A percentile compares a stretch with the other conserved stretches of the same genome.
phyloP scores from a whole-genome alignment of 768 basidiomycete genomes.

The Termitomyces eurrhizus region DNA sequence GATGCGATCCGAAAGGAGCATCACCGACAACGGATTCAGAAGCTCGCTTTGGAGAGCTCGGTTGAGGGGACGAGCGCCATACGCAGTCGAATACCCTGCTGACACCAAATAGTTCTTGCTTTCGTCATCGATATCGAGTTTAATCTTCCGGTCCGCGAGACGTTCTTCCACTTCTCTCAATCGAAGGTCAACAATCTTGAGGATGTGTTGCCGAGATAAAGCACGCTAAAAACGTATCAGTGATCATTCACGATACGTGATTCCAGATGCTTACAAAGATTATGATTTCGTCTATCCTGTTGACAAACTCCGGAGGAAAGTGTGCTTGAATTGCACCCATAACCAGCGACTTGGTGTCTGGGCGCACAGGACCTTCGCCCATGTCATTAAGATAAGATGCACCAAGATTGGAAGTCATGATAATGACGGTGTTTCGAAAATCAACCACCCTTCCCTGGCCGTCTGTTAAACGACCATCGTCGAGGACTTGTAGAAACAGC shows the following conservation, averaged over 20 bases:
- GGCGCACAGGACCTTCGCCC: slow-evolving; percentile 63
- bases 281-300: slow-evolving; percentile 83
- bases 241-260: neutral
- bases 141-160: slow-evolving; percentile 76
- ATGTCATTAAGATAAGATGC: slow-evolving; percentile 73
- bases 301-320: slow-evolving; percentile 92
- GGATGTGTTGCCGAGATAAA: slow-evolving; percentile 70
- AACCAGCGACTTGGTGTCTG: slow-evolving; percentile 60
- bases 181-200: slow-evolving; percentile 86
- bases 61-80: slow-evolving; percentile 91
- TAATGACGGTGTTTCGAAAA: slow-evolving; percentile 89
- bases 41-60: slow-evolving; percentile 90
- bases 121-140: slow-evolving; percentile 67
- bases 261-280: slow-evolving; percentile 54
- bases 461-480: slow-evolving; percentile 90
- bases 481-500: slow-evolving; percentile 72
- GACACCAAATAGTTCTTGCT: slow-evolving; percentile 75
- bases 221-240: slow-evolving; percentile 55
- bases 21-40: slow-evolving; percentile 83
- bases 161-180: slow-evolving; percentile 83
- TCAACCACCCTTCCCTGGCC: slow-evolving; percentile 88
- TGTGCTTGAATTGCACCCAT: slow-evolving; percentile 77
- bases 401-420: slow-evolving; percentile 93
- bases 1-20: slow-evolving; percentile 80
- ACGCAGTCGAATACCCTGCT: slow-evolving; percentile 74